Base-by-base conservation (phyloP, 305 asterid genomes). In the Rubia peregrina region DNA sequence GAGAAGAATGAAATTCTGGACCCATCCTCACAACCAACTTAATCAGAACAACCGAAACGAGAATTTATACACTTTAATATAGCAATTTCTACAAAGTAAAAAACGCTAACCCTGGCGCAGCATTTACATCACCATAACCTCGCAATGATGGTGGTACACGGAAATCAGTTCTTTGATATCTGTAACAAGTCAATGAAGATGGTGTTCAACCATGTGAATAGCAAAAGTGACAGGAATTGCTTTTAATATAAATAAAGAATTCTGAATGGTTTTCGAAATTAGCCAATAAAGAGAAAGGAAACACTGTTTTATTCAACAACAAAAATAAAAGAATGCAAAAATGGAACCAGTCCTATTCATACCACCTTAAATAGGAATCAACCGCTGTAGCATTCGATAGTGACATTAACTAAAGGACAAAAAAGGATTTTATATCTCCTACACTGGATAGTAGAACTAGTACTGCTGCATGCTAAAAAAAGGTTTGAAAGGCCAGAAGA, bases 91-190 rank as follows among this genome's bases (percentile, higher is more conserved):
- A 9, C 24, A 10, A 38, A 55, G 9, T 16, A 21, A 65, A 61
- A 75, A 71, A 66, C 68, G 69, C 88, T 77, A 77, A 88, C 97
- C 89, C 83, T 48, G 89, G 81, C 65, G 70, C 74, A 24, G 64
- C 69, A 72, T 76, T 77, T 63, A 82, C 55, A 41, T 84, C 90
- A 71, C 81, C 80, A 71, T 83, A 87, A 79, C 83, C 77, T 68
- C 94, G 79, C 69, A 90, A 71, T 19, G 90, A 68, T 68, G 88
- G 92, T 70, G 96, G 97, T 60, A 90, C 86, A 68, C 90, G 97
- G 76, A 87, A 90, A 76, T 90, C 94, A 49, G 82, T 89, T 83
- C 86, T 88, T 74, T 87, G 96, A 72, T 87, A 90, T 79, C 96
- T 90, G 75, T n/a, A 38, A 68, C 70, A 71, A 73, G 71, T 33